Conservation (phyloP, 2,329 filamentous ascomycete species). For the Pyrenophora graminea region DNA sequence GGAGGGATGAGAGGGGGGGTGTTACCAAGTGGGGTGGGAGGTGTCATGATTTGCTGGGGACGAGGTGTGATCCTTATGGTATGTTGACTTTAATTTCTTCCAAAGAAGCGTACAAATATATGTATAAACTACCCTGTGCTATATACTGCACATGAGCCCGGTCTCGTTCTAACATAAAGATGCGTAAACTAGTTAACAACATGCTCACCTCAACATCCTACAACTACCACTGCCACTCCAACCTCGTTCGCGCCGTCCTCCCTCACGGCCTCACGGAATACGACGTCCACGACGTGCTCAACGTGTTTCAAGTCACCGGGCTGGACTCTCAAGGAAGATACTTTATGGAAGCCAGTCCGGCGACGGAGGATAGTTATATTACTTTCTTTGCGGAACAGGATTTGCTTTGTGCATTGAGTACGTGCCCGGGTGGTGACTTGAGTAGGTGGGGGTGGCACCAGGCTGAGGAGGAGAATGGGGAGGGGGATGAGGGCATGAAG, state of each 20-base stretch:
- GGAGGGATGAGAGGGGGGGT: constrained; percentile 51
- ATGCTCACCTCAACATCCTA: constrained; percentile 72
- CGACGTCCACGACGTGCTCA: constrained; percentile 84
- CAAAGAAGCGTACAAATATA: neutral
- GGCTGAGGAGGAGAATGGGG: constrained; percentile 50
- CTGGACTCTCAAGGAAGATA: constrained; percentile 59
- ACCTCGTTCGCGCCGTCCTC: constrained; percentile 72
- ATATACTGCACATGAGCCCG: no score
- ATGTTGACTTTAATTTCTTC: constrained; percentile 13
- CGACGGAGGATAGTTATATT: constrained; percentile 54
- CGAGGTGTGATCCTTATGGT: constrained; percentile 79
- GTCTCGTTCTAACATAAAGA: no score
- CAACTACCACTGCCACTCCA: constrained; percentile 84
- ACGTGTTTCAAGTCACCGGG: constrained; percentile 84
- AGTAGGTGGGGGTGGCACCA: constrained; percentile 78
- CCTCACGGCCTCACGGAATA: constrained; percentile 70
- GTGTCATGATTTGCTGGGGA: constrained; percentile 80
- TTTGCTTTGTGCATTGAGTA: constrained; percentile 66
- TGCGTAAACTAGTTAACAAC: constrained; percentile 60
- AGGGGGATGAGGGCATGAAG: constrained; percentile 60
- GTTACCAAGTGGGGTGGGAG: constrained; percentile 64
- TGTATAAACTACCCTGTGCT: neutral
- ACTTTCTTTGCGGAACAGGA: constrained; percentile 83
- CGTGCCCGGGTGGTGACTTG: constrained; percentile 80
- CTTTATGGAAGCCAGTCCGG: constrained; percentile 60